Percentiles rank a stretch among this genome's conserved stretches.
These are phyloP conservation scores for Cinchona pubescens DNA, from an alignment of 257 asterid genomes.

Conservation along the genomic window DNA sequence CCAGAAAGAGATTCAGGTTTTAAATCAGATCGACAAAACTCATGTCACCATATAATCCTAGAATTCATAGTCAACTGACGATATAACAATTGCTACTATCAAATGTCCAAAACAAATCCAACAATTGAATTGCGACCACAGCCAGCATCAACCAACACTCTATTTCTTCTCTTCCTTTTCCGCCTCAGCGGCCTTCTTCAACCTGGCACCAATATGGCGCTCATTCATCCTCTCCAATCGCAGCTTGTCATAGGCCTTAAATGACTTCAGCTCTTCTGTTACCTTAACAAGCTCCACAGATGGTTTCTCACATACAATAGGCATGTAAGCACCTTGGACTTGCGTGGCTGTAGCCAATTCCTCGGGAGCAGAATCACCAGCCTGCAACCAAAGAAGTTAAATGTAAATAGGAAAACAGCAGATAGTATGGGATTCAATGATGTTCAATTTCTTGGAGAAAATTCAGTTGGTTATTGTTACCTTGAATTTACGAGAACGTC, in stretches of 20 bases:
- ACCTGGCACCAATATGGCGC: slow-evolving; percentile 71
- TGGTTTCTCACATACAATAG: slow-evolving; percentile 60
- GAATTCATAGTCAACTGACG: neutral
- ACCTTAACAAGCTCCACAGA: slow-evolving; percentile 65
- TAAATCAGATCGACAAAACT: neutral
- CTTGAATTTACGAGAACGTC: slow-evolving; percentile 58
- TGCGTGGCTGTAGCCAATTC: slow-evolving; percentile 73
- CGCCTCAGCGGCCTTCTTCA: slow-evolving; percentile 91
- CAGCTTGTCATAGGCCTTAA: slow-evolving; percentile 70
- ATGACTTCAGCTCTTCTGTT: slow-evolving; percentile 62
- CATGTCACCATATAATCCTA: neutral
- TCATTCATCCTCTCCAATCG: slow-evolving; percentile 65
- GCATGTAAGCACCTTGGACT: slow-evolving; percentile 62
- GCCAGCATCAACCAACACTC: slow-evolving; percentile 15
- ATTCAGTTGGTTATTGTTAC: slow-evolving; percentile 10
- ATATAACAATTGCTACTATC: neutral
- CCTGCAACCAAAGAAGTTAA: slow-evolving; percentile 26
- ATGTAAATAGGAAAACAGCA: neutral
- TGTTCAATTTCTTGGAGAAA: neutral
- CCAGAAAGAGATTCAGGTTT: neutral
- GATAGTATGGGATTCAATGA: neutral
- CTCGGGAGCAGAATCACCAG: slow-evolving; percentile 77
- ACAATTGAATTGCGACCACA: slow-evolving; percentile 12
- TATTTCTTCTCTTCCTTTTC: slow-evolving; percentile 88
- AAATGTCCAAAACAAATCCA: slow-evolving; percentile 20